Conservation (phyloP, 352 stramenopile species). For the Ophiocytium majus region DNA sequence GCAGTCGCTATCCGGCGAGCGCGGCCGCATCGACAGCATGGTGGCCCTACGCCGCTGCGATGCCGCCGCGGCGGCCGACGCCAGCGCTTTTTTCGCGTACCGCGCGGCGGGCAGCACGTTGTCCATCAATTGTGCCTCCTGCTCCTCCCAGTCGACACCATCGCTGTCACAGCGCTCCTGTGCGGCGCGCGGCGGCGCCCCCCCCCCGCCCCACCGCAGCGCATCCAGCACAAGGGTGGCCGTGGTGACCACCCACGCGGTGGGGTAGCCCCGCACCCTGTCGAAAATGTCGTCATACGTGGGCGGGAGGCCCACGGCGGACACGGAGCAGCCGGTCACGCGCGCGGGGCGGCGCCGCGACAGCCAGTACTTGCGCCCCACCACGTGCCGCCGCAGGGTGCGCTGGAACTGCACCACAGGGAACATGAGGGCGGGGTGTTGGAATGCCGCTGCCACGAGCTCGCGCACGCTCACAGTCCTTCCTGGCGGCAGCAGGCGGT, state of each 20-base stretch:
- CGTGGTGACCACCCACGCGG: slow-evolving; percentile 40
- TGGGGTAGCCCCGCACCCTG: neutral
- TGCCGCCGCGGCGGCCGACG: neutral
- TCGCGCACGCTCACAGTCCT: slow-evolving; percentile 23
- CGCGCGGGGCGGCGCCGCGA: slow-evolving; percentile 17
- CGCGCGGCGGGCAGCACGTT: neutral
- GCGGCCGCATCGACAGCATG: no score
- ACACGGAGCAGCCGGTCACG: neutral
- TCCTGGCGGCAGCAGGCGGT: neutral
- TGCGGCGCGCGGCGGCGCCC: neutral
- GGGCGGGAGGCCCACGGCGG: slow-evolving; percentile 24
- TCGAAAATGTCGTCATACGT: slow-evolving; percentile 48
- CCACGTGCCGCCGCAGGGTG: slow-evolving; percentile 20
- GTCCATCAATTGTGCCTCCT: neutral
- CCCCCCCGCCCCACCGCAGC: neutral
- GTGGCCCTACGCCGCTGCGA: neutral
- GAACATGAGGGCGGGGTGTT: slow-evolving; percentile 47
- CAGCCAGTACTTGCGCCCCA: slow-evolving; percentile 36
- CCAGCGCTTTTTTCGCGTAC: neutral
- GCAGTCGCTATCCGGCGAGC: no score
- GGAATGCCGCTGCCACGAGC: slow-evolving; percentile 29
- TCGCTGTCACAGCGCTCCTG: neutral
- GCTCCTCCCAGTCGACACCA: neutral
- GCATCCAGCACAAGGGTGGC: slow-evolving; percentile 32
- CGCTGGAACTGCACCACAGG: slow-evolving; percentile 53